These are phyloP conservation scores for Acanthamoeba divionensis DNA, from an alignment of 208 protist species.

Conservation along the genomic window DNA sequence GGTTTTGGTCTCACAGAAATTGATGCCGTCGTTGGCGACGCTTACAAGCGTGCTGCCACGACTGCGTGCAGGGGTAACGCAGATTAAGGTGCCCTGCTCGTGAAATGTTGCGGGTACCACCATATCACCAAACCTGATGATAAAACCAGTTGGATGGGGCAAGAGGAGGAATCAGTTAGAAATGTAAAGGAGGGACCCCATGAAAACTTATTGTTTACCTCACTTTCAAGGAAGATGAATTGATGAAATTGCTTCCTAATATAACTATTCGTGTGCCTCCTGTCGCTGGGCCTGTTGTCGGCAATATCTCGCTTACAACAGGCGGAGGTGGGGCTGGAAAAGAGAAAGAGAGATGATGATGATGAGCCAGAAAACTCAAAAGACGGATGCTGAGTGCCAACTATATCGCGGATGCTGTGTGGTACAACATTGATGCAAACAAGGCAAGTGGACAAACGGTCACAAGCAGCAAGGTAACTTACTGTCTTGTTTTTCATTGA, in stretches of 20 bases:
- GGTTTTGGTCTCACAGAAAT: conserved; percentile 59
- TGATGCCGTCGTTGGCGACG: conserved; percentile 58
- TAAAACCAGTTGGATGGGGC: neutral
- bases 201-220: neutral
- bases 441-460: neutral
- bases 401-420: too few species aligned
- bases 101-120: conserved; percentile 50
- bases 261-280: conserved; percentile 66
- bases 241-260: conserved; percentile 70
- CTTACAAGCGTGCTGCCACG: conserved; percentile 28
- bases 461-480: neutral
- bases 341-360: neutral
- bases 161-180: neutral
- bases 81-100: conserved; percentile 69
- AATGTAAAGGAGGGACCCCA: neutral
- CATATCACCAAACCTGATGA: conserved; percentile 55
- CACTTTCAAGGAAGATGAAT: conserved; percentile 59
- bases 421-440: neutral
- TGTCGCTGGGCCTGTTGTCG: neutral
- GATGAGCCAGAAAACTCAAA: neutral
- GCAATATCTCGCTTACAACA: conserved; percentile 64
- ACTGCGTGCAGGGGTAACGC: conserved; percentile 2
- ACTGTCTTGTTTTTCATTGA: conserved; percentile 69
- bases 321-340: conserved; percentile 61
- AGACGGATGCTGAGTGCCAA: neutral